phyloP scores from a whole-genome alignment of 1,284 basidiomycete species.

The Moesziomyces sp. region DNA sequence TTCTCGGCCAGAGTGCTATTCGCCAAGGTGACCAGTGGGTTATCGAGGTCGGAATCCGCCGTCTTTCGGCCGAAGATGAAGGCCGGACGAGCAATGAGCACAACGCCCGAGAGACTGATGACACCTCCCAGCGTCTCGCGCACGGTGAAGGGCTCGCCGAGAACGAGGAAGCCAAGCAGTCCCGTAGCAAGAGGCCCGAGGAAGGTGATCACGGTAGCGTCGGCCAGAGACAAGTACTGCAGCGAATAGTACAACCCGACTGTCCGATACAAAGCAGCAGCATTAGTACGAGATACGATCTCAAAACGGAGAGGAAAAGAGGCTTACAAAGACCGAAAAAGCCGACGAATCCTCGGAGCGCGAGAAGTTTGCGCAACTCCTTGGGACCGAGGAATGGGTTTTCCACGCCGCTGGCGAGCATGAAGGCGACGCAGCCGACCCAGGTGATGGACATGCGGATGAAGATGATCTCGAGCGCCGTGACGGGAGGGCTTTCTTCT shows the following conservation, averaged over 20 bases:
- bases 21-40: conserved; percentile 8
- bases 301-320: not conserved
- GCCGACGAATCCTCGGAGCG: conserved; percentile 76
- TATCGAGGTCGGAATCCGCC: conserved; percentile 32
- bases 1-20: conserved; percentile 3
- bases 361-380: conserved; percentile 74
- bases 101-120: conserved; percentile 74
- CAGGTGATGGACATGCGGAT: conserved; percentile 72
- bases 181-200: conserved; percentile 78
- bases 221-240: conserved; percentile 77
- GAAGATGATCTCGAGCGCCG: conserved; percentile 69
- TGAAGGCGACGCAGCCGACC: conserved; percentile 62
- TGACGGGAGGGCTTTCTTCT: conserved; percentile 26
- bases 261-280: not conserved
- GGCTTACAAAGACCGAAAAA: conserved; percentile 63
- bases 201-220: conserved; percentile 81
- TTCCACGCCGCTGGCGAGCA: conserved; percentile 71
- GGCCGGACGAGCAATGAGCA: conserved; percentile 71
- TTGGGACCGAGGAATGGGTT: conserved; percentile 78
- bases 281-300: not conserved
- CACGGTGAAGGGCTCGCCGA: conserved; percentile 76
- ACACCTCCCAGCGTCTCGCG: conserved; percentile 76
- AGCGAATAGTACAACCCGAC: conserved; percentile 79
- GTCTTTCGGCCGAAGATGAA: conserved; percentile 45
- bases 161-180: conserved; percentile 76